Evolutionary conservation across 257 asterid species (phyloP).

Genomic region (Primulina tabacum): DNA sequence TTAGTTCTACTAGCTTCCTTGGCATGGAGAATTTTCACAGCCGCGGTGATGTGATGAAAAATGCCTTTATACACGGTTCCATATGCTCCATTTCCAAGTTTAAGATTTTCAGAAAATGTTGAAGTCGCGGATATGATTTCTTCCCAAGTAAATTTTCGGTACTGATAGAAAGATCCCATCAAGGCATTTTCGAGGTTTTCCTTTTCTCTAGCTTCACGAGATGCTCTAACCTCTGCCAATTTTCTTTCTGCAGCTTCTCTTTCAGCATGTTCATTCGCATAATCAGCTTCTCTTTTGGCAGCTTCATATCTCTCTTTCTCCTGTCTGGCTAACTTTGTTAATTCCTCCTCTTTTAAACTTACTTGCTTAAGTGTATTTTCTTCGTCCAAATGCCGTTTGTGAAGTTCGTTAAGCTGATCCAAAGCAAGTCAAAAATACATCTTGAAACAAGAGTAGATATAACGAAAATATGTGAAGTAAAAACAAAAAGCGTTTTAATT

Average conservation of each 20-base stretch:
- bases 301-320: conserved; percentile 60
- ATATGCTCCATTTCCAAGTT: conserved; percentile 80
- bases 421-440: conserved; percentile 1
- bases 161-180: conserved; percentile 45
- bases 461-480: too few relatives aligned
- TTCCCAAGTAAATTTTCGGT: conserved; percentile 74
- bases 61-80: conserved; percentile 83
- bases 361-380: conserved; percentile 50
- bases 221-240: conserved; percentile 58
- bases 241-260: conserved; percentile 67
- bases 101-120: conserved; percentile 64
- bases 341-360: conserved; percentile 73
- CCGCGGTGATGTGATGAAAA: conserved; percentile 77
- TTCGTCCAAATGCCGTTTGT: conserved; percentile 60
- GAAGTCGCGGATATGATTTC: conserved; percentile 66
- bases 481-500: too few relatives aligned
- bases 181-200: conserved; percentile 63
- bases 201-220: conserved; percentile 56
- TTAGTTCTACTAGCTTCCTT: conserved; percentile 46
- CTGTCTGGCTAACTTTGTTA: conserved; percentile 51
- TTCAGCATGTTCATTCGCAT: conserved; percentile 53
- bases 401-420: conserved; percentile 60
- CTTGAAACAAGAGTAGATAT: too few relatives aligned
- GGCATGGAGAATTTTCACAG: conserved; percentile 74
- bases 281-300: conserved; percentile 59